Base-by-base conservation (phyloP, 805 yeast genomes). In the Schizosaccharomyces japonicus region DNA sequence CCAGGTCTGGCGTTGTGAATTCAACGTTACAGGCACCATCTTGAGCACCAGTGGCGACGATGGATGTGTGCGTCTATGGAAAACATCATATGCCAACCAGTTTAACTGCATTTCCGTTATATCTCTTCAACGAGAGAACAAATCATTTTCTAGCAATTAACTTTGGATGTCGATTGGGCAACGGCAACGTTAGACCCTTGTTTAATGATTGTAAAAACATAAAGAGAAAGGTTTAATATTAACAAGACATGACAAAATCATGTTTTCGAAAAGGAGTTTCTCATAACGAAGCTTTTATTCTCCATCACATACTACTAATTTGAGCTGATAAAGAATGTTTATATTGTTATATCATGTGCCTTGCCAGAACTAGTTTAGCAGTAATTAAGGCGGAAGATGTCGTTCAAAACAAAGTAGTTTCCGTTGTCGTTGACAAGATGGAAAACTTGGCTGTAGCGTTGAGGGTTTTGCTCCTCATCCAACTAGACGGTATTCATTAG, bases 381-480 rank as follows among this genome's bases (percentile, higher is more conserved):
- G 29, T 56, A 83, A 70, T 83, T 83, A 63, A 90, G 76, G 70
- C 96, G 81, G 76, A 90, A 90, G 55, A 90, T 82, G 62, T 90
- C 98, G 66, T 90, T 90, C 68, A 83, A 80, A 51, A 90, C 96
- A 60, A 76, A 90, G 71, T 85, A 90, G 29, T 92, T 79, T 60
- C 72, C 74, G 47, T 79, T 82, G 50, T 90, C 98, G 54, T 94
- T 95, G 53, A 84, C 78, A 67, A 90, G 75, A 63, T 90, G 96
- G 76, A 90, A 90, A 45, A 83, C 94, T 68, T 90, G 98, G 29
- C 96, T 82, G 67, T 85, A 90, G 66, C 94, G 78, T 66, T 87
- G 95, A 49, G 95, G 75, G 64, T 83, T 84, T 61, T 77, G 80
- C 69, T 90, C 96, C 53, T 87, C 96, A 62, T 90, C 98, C 54